A percentile compares a stretch with the other conserved stretches of the same genome.
Evolutionary conservation across 2,329 filamentous ascomycete genomes (phyloP).

Genomic region (Trichophyton verrucosum): DNA sequence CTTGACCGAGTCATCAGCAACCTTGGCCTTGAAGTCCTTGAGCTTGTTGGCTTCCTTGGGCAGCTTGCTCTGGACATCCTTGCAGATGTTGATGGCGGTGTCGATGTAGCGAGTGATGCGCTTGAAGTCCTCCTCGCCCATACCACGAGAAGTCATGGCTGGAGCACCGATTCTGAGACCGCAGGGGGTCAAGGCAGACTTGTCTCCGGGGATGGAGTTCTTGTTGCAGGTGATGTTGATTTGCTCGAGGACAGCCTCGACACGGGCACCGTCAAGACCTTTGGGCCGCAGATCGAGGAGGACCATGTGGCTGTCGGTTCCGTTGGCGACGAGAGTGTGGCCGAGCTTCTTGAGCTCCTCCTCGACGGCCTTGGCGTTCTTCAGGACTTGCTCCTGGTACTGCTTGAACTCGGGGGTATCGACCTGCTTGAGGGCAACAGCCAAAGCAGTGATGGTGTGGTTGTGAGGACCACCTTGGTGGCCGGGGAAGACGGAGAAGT

Average conservation of each 20-base stretch:
- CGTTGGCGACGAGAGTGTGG: constrained; percentile 83
- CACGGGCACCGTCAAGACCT: constrained; percentile 75
- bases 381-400: constrained; percentile 81
- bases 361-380: constrained; percentile 82
- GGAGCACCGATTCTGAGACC: constrained; percentile 94
- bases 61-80: constrained; percentile 68
- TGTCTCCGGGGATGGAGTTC: constrained; percentile 96
- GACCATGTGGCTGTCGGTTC: constrained; percentile 95
- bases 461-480: constrained; percentile 98
- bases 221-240: constrained; percentile 99
- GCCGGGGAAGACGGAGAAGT: constrained; percentile 91
- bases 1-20: constrained; percentile 60
- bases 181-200: constrained; percentile 85
- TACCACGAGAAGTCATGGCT: constrained; percentile 93
- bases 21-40: constrained; percentile 97
- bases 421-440: constrained; percentile 89
- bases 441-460: constrained; percentile 92
- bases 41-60: constrained; percentile 98
- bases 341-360: constrained; percentile 55
- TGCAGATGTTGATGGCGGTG: constrained; percentile 74
- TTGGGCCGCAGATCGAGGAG: constrained; percentile 84
- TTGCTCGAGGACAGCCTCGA: constrained; percentile 91
- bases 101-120: constrained; percentile 84
- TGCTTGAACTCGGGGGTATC: constrained; percentile 78
- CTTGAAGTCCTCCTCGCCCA: constrained; percentile 84